Evolutionary conservation across 176 grass and related monocot genomes (phyloP).

Genomic region (Paspalum vaginatum): DNA sequence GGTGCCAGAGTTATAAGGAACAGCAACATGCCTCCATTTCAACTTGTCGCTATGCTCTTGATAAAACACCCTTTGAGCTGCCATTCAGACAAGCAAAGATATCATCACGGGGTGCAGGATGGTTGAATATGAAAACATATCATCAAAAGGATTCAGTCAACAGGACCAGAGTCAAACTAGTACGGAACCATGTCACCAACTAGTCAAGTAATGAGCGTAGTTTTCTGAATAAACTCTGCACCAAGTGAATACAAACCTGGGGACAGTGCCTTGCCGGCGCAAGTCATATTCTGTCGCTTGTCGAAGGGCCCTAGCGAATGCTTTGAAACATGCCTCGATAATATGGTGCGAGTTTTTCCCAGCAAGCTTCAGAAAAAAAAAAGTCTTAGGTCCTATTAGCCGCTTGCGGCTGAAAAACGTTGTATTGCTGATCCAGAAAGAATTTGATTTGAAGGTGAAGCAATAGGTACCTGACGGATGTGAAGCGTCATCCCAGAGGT

Average conservation of each 20-base stretch:
- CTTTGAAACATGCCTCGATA: conserved; percentile 89
- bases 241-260: conserved; percentile 59
- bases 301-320: conserved; percentile 94
- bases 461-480: conserved; percentile 76
- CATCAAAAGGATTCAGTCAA: background rate
- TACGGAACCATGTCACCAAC: background rate
- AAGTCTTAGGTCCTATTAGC: background rate
- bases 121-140: background rate
- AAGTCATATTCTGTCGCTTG: conserved; percentile 91
- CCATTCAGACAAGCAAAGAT: background rate
- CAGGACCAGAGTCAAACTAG: no score
- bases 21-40: no score
- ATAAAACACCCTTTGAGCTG: conserved; percentile 94
- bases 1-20: background rate
- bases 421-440: background rate
- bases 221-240: conserved; percentile 26
- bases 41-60: conserved; percentile 56
- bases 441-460: background rate
- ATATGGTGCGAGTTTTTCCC: conserved; percentile 92
- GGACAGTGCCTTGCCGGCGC: conserved; percentile 69
- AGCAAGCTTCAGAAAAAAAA: conserved; percentile 63
- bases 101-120: background rate
- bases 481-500: conserved; percentile 99
- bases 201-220: background rate
- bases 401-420: background rate